Percentiles rank a stretch among this genome's conserved stretches.
Conservation (phyloP, 495 filamentous ascomycete species). For the Alectoria sarmentosa region DNA sequence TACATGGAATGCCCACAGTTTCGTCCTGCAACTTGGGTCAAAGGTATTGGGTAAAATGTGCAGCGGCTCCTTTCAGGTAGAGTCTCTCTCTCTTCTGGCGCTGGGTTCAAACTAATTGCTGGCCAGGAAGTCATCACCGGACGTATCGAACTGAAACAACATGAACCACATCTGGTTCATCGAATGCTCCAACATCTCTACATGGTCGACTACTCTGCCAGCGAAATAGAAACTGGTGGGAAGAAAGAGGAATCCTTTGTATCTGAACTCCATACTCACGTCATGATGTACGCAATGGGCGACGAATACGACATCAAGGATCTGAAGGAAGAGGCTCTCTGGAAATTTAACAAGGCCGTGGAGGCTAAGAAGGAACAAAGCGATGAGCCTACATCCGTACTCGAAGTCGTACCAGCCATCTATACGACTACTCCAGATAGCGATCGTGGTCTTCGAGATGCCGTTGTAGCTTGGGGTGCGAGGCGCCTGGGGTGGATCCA, state of each 20-base stretch:
- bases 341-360: neutral
- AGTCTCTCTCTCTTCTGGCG: neutral
- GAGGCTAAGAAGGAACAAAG: neutral
- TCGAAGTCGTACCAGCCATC: neutral
- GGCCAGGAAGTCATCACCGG: neutral
- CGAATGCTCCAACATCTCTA: neutral
- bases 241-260: neutral
- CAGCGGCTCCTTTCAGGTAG: neutral
- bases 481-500: neutral
- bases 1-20: neutral
- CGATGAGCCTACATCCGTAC: neutral
- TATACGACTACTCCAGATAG: neutral
- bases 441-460: neutral
- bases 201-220: neutral
- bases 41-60: neutral
- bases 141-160: neutral
- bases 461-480: neutral
- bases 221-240: neutral
- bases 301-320: neutral
- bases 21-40: neutral
- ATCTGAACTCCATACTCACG: neutral
- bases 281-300: neutral
- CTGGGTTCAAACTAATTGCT: neutral
- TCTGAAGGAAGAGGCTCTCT: neutral
- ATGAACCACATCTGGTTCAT: neutral